Evolutionary conservation across 2,329 filamentous ascomycete species (phyloP), one percentile per base, ranked within the genome.

Genomic region (Microdochium trichocladiopsis): DNA sequence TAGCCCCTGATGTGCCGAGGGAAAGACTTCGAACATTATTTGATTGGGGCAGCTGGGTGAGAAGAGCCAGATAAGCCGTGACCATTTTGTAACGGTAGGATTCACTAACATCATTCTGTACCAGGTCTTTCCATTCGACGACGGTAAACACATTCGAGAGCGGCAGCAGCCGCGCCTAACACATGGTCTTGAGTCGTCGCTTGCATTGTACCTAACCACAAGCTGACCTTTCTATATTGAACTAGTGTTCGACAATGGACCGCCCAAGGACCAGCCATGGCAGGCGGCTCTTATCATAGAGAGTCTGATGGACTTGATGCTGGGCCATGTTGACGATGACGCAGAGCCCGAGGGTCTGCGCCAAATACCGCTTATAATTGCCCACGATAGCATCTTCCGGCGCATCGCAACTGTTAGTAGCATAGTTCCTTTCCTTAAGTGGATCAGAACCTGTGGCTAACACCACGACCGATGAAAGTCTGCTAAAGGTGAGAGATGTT

Each of bases 191-290:
- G 28, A 8, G 14, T 33, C 28, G 8, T 33, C 28, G 41, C 18
- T 45, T 11, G 22, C 41, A 18, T 18, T 18, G 18, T 11, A 9
- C 6, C 6, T 21, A n/a, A n/a, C n/a, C n/a, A n/a, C n/a, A n/a
- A n/a, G n/a, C n/a, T n/a, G n/a, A n/a, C n/a, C n/a, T n/a, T n/a
- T n/a, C n/a, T n/a, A n/a, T n/a, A n/a, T n/a, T n/a, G n/a, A n/a
- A n/a, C 21, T 21, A 61, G 59, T 61, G 57, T 61, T 61, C 45
- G 59, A 61, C 51, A 50, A 55, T 25, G 58, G 59, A 18, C 24
- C 53, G 5, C 54, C 60, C 0, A 50, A 52, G 8, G 52, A 58
- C 22, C 33, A 53, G 23, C 58, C 55, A 6, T 50, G 53, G 31
- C 49, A 52, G 25, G 51, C 59, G 8, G 43, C 33, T 8, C 43